Percentiles rank a stretch among this genome's conserved stretches.
These are phyloP conservation scores for Plasmopara viticola DNA, from an alignment of 352 stramenopile species.

Conservation along the genomic window DNA sequence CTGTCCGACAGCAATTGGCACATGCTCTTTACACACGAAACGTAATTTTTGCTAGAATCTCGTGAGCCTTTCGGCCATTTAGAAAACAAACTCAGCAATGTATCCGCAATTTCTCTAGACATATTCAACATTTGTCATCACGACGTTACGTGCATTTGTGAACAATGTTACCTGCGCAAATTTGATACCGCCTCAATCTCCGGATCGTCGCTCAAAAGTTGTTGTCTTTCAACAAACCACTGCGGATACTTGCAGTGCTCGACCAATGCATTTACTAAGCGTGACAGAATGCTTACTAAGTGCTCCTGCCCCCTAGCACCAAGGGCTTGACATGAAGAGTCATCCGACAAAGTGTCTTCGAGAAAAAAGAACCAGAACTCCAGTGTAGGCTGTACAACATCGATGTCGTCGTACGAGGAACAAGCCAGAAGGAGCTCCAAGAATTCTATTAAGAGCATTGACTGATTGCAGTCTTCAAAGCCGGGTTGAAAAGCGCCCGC, in stretches of 20 bases:
- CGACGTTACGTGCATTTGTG: neutral
- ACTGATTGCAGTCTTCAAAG: conserved; percentile 1
- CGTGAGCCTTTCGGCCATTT: conserved; percentile 58
- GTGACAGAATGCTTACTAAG: conserved; percentile 41
- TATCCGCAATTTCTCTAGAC: conserved; percentile 74
- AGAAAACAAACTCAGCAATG: conserved; percentile 70
- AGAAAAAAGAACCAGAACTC: conserved; percentile 88
- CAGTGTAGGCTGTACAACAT: conserved; percentile 62
- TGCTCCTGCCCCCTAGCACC: conserved; percentile 24
- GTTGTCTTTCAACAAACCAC: conserved; percentile 48
- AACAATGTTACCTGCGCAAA: conserved; percentile 42
- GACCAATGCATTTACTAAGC: conserved; percentile 65
- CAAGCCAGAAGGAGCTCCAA: conserved; percentile 61
- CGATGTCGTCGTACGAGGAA: conserved; percentile 43
- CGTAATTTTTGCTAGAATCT: conserved; percentile 30
- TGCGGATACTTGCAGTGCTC: conserved; percentile 53
- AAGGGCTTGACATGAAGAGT: conserved; percentile 38
- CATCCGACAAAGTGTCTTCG: conserved; percentile 40
- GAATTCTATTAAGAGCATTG: conserved; percentile 27
- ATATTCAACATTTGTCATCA: conserved; percentile 7
- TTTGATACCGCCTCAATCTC: conserved; percentile 46
- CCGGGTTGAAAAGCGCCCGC: neutral
- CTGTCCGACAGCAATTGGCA: conserved; percentile 40
- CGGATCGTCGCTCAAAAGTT: conserved; percentile 47
- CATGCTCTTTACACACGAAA: conserved; percentile 58